A percentile compares a stretch with the other conserved stretches of the same genome.
phyloP scores from a whole-genome alignment of 2,329 filamentous ascomycete species.

The Phoma sp. region DNA sequence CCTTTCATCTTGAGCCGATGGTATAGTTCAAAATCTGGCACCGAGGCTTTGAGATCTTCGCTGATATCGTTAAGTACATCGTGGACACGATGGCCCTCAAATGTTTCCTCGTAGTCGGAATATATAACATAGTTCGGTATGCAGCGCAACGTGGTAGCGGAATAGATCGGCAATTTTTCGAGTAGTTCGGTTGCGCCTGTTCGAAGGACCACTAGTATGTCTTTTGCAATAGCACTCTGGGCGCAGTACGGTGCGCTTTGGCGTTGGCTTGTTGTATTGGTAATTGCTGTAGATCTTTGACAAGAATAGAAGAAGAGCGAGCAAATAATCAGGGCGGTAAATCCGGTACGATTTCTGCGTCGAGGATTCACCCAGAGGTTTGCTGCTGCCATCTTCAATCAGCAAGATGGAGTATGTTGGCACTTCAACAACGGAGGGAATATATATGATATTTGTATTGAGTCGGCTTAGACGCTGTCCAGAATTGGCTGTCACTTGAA shows the following conservation, averaged over 20 bases:
- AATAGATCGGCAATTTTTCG: constrained; percentile 58
- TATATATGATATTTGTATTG: not conserved
- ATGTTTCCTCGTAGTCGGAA: constrained; percentile 42
- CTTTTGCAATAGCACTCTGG: constrained; percentile 21
- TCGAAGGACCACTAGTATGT: constrained; percentile 62
- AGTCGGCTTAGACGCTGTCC: not conserved
- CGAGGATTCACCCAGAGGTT: not conserved
- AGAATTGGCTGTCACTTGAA: not conserved
- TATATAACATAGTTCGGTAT: constrained; percentile 42
- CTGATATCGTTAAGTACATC: constrained; percentile 41
- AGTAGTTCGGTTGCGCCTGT: constrained; percentile 64
- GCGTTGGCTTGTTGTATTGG: not conserved
- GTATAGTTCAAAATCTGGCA: constrained; percentile 44
- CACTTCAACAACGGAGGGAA: not conserved
- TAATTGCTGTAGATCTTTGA: not conserved
- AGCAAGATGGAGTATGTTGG: not conserved
- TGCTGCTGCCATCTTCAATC: constrained; percentile 1
- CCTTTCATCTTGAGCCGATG: constrained; percentile 37
- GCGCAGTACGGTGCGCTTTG: constrained; percentile 7
- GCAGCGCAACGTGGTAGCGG: constrained; percentile 44
- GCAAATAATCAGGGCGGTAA: constrained; percentile 2
- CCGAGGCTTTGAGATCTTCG: constrained; percentile 27
- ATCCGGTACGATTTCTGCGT: constrained; percentile 2
- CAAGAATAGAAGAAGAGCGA: constrained; percentile 7
- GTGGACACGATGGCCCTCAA: constrained; percentile 32